These are phyloP conservation scores for Trematosphaeria pertusa DNA, from an alignment of 2,329 filamentous ascomycete genomes.

Conservation along the genomic window DNA sequence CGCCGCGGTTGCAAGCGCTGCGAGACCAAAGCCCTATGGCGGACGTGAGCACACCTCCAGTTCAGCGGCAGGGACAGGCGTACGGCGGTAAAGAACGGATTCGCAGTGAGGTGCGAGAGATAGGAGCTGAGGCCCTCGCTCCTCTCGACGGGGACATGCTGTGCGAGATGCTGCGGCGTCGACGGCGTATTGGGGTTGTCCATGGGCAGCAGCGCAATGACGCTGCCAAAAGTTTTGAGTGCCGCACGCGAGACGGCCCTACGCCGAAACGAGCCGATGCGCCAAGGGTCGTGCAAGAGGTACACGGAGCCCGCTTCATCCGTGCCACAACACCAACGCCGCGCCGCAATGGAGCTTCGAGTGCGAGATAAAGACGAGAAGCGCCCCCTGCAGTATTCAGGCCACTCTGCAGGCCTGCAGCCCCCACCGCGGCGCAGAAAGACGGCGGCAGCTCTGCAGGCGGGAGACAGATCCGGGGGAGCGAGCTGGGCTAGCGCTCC, in stretches of 20 bases:
- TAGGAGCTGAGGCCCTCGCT: slow-evolving; percentile 47
- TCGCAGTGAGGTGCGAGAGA: slow-evolving; percentile 55
- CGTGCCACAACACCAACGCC: neutral
- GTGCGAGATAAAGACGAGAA: neutral
- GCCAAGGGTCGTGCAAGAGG: slow-evolving; percentile 9
- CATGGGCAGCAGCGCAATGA: slow-evolving; percentile 29
- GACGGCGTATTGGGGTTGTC: slow-evolving; percentile 44
- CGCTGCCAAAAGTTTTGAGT: slow-evolving; percentile 12
- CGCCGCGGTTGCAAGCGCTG: slow-evolving; percentile 81
- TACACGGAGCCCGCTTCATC: slow-evolving; percentile 3
- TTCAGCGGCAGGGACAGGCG: slow-evolving; percentile 54
- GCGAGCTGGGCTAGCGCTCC: slow-evolving; percentile 24
- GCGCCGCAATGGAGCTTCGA: too few species aligned
- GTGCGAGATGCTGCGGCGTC: slow-evolving; percentile 43
- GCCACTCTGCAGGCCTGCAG: neutral
- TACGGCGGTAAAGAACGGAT: slow-evolving; percentile 63
- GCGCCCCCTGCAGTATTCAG: neutral
- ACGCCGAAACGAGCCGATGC: slow-evolving; percentile 12
- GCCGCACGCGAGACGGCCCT: slow-evolving; percentile 12
- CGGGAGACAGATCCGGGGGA: slow-evolving; percentile 4
- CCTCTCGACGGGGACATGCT: slow-evolving; percentile 39
- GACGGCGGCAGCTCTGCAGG: slow-evolving; percentile 2
- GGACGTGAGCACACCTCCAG: slow-evolving; percentile 38
- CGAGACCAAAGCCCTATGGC: slow-evolving; percentile 81
- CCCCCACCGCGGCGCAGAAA: neutral